Conservation (phyloP, 1,284 basidiomycete species). For the Pseudozyma tsukubaensis region DNA sequence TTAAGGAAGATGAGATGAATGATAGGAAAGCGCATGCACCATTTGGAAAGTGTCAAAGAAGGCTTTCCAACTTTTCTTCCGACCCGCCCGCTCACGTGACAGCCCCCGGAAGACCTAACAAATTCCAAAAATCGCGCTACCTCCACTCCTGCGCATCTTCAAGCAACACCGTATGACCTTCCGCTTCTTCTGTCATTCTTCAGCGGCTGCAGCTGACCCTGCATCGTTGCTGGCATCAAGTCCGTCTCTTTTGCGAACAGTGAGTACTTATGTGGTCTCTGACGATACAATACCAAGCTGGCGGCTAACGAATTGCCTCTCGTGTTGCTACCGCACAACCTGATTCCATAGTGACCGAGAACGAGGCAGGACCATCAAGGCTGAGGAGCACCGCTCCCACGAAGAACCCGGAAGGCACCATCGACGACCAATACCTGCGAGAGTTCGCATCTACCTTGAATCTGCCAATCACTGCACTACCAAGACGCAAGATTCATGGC, state of each 20-base stretch:
- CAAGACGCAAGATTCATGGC: conserved; percentile 6
- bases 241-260: too few relatives aligned
- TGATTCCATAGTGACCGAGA: too few relatives aligned
- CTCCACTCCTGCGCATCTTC: conserved; percentile 12
- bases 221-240: neutral
- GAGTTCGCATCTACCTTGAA: neutral
- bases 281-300: too few relatives aligned
- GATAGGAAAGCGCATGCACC: too few relatives aligned
- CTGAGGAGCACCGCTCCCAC: too few relatives aligned
- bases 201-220: neutral
- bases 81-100: conserved; percentile 22
- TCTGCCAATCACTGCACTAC: neutral
- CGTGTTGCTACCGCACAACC: too few relatives aligned
- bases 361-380: conserved; percentile 10
- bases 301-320: too few relatives aligned
- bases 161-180: neutral
- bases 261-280: too few relatives aligned
- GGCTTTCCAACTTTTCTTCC: conserved; percentile 35
- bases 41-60: conserved; percentile 12
- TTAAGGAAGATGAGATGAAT: conserved; percentile 1
- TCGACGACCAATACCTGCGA: neutral
- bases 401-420: neutral
- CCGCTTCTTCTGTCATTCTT: neutral
- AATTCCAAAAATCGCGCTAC: neutral
- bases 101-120: conserved; percentile 16